Evolutionary conservation across 495 filamentous ascomycete species (phyloP).

Genomic region (Lophiotrema nucula): DNA sequence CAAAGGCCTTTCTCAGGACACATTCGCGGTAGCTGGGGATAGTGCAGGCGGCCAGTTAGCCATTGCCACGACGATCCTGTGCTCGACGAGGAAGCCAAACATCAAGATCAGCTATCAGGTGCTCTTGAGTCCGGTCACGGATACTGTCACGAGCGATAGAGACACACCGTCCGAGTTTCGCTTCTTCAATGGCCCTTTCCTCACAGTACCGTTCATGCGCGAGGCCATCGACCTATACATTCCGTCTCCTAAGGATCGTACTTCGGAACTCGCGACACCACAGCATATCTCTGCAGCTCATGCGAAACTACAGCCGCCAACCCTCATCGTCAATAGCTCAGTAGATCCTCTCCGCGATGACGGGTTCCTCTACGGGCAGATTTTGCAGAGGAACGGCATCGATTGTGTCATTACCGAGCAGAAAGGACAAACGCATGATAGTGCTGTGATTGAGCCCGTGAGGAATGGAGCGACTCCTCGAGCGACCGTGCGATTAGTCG

Average conservation of each 20-base stretch:
- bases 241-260: conserved; percentile 20
- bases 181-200: conserved; percentile 4
- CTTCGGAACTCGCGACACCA: conserved; percentile 30
- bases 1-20: conserved; percentile 19
- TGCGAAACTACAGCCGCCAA: conserved; percentile 45
- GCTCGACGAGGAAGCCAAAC: background rate
- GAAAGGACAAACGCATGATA: conserved; percentile 17
- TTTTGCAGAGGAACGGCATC: conserved; percentile 45
- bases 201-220: conserved; percentile 10
- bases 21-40: conserved; percentile 34
- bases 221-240: conserved; percentile 10
- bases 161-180: conserved; percentile 18
- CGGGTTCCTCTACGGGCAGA: conserved; percentile 47
- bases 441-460: background rate
- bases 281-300: conserved; percentile 19
- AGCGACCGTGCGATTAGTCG: background rate
- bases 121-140: conserved; percentile 23
- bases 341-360: conserved; percentile 51
- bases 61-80: background rate
- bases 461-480: background rate
- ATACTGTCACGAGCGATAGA: conserved; percentile 28
- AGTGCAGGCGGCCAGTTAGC: conserved; percentile 32
- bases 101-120: background rate
- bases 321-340: conserved; percentile 48
- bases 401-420: conserved; percentile 40